Conservation (phyloP, 2,329 filamentous ascomycete species). For the Xylariaceae sp. region DNA sequence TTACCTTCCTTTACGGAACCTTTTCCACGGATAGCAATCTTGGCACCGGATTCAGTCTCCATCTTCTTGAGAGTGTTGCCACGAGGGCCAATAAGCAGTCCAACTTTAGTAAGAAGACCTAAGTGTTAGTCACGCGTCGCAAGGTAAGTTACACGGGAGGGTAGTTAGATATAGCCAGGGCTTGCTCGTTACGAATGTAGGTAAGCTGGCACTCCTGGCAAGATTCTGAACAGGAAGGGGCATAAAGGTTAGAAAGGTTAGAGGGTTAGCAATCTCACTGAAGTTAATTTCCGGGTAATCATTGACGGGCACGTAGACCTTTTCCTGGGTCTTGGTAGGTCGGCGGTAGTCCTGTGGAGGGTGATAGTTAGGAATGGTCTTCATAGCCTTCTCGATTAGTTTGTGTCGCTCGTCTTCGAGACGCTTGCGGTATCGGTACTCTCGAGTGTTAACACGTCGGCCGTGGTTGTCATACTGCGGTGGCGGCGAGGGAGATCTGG, state of each 20-base stretch:
- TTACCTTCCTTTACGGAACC: conserved; percentile 99
- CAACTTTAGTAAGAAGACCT: conserved; percentile 89
- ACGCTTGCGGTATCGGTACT: conserved; percentile 96
- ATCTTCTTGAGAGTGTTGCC: conserved; percentile 99
- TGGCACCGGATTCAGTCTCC: conserved; percentile 94
- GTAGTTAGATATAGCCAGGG: conserved; percentile 34
- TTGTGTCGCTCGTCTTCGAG: conserved; percentile 99
- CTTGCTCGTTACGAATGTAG: conserved; percentile 30
- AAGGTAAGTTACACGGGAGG: conserved; percentile 32
- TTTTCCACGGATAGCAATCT: conserved; percentile 99
- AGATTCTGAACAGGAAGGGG: conserved; percentile 40
- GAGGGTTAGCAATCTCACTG: conserved; percentile 99
- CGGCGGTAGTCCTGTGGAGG: conserved; percentile 97
- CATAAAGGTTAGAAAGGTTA: conserved; percentile 64
- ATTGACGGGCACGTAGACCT: conserved; percentile 99
- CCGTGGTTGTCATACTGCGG: conserved; percentile 99
- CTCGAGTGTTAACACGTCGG: conserved; percentile 97
- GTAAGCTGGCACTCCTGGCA: conserved; percentile 40
- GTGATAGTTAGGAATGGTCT: conserved; percentile 98
- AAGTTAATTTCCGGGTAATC: conserved; percentile 99
- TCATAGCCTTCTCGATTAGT: conserved; percentile 98
- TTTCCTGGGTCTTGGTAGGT: conserved; percentile 99
- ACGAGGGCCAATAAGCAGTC: conserved; percentile 99
- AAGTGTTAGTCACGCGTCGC: conserved; percentile 74
- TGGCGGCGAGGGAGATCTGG: conserved; percentile 86